Base-by-base conservation (phyloP, 441 rosid genomes). In the Erodium trifolium region DNA sequence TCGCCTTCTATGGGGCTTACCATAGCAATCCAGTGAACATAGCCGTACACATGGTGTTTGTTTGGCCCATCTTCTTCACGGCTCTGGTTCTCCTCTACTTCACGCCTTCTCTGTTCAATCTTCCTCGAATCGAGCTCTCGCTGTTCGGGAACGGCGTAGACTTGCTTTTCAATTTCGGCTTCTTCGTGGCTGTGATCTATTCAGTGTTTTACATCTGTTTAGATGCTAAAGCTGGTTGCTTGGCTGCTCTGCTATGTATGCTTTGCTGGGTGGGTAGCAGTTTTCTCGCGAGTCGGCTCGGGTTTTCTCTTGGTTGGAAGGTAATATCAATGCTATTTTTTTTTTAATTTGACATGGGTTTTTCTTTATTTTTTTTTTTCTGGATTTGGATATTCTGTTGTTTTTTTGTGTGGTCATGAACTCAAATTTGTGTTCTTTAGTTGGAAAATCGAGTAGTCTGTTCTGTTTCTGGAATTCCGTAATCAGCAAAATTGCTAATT, bases 41-140 rank as follows among this genome's bases (percentile, higher is more conserved):
- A 45, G 34, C 69, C 53, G 74, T 87, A 14, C 92, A 87, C 72
- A 80, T 78, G 79, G 47, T 87, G 23, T 81, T 79, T 34, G 92
- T 87, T 29, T 87, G 88, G 88, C 88, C 92, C 4, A 87, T 87
- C 68, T 71, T 84, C 59, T 85, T 85, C 85, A 75, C 88, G 43
- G 72, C 80, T 59, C 73, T 84, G 67, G 74, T 87, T 23, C 64
- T 83, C 19, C 82, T 85, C 67, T 76, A 76, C 80, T 87, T 82
- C 67, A 78, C 87, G 0, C 90, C 88, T 65, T 39, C 85, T 23
- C 76, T 81, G 10, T 80, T 81, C 60, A 31, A 75, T 31, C 76
- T 79, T 62, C 80, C 79, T 47, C 68, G 4, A 13, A 5, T 68
- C 53, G 69, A 72, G 19, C 71, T 81, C n/a, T 75, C 80, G 27